phyloP scores from a whole-genome alignment of 2,329 filamentous ascomycete species.

The Stagonosporopsis vannaccii region DNA sequence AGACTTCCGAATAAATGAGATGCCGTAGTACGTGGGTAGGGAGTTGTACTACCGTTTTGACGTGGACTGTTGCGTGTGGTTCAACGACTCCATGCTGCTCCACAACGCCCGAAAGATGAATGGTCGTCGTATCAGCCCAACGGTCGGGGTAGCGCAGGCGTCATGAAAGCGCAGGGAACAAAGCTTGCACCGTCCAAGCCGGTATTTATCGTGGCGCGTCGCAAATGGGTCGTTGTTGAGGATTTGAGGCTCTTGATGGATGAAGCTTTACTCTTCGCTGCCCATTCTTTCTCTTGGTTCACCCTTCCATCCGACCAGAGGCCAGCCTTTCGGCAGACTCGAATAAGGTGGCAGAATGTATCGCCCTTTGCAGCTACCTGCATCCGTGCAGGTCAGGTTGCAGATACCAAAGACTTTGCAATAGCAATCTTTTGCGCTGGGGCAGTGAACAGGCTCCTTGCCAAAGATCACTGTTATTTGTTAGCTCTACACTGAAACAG shows the following conservation, averaged over 20 bases:
- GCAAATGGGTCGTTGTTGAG: neutral
- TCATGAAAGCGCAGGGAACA: neutral
- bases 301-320: constrained; percentile 61
- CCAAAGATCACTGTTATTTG: constrained; percentile 43
- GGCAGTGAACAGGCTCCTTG: constrained; percentile 63
- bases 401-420: constrained; percentile 72
- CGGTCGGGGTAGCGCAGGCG: neutral
- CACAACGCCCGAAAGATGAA: neutral
- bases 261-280: constrained; percentile 5
- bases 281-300: constrained; percentile 19
- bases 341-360: constrained; percentile 67
- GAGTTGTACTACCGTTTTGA: neutral
- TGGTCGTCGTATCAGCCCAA: neutral
- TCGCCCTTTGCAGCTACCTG: constrained; percentile 61
- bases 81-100: neutral
- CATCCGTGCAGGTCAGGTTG: constrained; percentile 51
- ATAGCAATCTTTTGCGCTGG: constrained; percentile 67
- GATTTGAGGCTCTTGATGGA: neutral
- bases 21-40: neutral
- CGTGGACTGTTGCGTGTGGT: neutral
- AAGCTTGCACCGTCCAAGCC: neutral
- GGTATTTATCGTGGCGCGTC: neutral
- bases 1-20: neutral
- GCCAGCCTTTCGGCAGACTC: constrained; percentile 68
- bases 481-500: constrained; percentile 24